Conservation (phyloP, 768 basidiomycete genomes). For the Boletus edulis region DNA sequence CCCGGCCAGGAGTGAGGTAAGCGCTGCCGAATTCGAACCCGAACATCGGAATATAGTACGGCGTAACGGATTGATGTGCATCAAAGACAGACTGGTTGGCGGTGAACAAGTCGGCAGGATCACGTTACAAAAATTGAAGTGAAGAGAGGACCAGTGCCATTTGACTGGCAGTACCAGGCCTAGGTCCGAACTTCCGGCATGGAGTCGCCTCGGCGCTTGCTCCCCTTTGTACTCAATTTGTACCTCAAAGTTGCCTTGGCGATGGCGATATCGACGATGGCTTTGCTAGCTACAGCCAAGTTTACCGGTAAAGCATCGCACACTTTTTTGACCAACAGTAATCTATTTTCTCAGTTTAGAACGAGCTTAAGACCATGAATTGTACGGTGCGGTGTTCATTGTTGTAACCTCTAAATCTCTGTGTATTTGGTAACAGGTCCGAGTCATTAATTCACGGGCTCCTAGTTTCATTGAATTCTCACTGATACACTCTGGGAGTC, state of each 20-base stretch:
- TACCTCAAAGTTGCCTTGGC: not conserved
- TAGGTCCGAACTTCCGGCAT: no score
- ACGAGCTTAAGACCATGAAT: not conserved
- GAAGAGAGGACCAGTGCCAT: not conserved
- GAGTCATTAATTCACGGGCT: no score
- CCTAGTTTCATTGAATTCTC: no score
- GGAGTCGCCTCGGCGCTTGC: no score
- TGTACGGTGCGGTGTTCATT: no score
- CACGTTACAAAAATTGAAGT: not conserved
- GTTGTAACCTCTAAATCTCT: no score
- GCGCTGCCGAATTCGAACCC: not conserved
- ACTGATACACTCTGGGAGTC: no score
- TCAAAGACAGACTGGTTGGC: conserved; percentile 4
- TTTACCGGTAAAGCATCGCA: not conserved
- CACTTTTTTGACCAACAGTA: not conserved
- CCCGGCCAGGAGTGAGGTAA: not conserved
- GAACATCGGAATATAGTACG: not conserved
- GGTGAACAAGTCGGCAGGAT: not conserved
- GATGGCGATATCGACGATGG: not conserved
- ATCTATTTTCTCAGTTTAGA: not conserved
- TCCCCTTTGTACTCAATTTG: conserved; percentile 1
- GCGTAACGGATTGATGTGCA: not conserved
- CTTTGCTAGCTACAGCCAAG: not conserved
- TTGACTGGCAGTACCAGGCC: no score
- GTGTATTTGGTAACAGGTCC: no score